Percentiles rank a stretch among this genome's conserved stretches.
These are phyloP conservation scores for Ananas comosus DNA, from an alignment of 176 grass and related monocot species.

Conservation along the genomic window DNA sequence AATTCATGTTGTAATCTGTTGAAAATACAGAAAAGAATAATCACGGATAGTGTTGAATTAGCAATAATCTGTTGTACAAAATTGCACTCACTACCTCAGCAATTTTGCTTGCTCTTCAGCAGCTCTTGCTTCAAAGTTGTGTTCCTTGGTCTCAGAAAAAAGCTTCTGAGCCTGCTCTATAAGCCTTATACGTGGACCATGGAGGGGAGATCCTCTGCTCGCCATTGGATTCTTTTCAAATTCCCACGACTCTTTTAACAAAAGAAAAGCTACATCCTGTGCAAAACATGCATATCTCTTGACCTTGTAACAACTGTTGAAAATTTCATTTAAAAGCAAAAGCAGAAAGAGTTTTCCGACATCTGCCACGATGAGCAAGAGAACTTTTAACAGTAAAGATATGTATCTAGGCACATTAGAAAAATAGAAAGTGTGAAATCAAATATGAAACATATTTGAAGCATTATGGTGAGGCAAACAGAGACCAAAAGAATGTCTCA, in stretches of 20 bases:
- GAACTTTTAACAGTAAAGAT: background rate
- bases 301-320: background rate
- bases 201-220: slow-evolving; percentile 84
- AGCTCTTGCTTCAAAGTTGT: slow-evolving; percentile 75
- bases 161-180: slow-evolving; percentile 83
- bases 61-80: background rate
- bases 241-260: slow-evolving; percentile 90
- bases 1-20: slow-evolving; percentile 80
- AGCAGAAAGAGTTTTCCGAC: background rate
- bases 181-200: slow-evolving; percentile 66
- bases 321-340: background rate
- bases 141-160: slow-evolving; percentile 91
- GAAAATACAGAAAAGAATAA: slow-evolving; percentile 19
- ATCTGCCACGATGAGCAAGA: background rate
- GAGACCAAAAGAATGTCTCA: background rate
- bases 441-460: background rate
- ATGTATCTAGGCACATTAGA: background rate
- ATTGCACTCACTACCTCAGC: slow-evolving; percentile 40
- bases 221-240: slow-evolving; percentile 83
- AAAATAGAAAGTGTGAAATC: background rate
- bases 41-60: background rate
- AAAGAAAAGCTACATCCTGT: slow-evolving; percentile 88
- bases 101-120: slow-evolving; percentile 90
- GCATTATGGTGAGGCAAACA: background rate
- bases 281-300: background rate